Evolutionary conservation across 164 flowering plant genomes (phyloP).

Genomic region (Cinnamomum chago): DNA sequence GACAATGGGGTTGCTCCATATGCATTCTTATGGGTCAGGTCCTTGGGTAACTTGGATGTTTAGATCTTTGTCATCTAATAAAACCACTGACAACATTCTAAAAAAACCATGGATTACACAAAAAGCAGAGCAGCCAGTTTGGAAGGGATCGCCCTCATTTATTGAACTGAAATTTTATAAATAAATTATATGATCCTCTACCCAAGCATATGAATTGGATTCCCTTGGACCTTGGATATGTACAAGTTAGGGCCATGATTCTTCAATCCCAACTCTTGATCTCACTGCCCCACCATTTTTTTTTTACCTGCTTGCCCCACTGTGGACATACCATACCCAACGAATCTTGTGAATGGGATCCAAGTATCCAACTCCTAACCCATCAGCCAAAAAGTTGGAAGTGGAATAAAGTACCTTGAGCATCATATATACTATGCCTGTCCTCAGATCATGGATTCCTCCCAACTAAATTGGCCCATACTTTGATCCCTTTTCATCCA

Average conservation of each 20-base stretch:
- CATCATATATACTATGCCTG: not conserved
- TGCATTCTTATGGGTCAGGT: no score
- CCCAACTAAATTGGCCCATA: not conserved
- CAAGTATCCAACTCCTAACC: not conserved
- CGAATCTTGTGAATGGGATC: not conserved
- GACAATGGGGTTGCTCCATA: no score
- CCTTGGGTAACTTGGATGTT: no score
- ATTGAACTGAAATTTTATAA: no score
- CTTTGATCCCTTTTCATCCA: not conserved
- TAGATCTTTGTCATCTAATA: no score
- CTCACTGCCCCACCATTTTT: not conserved
- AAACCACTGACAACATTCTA: not conserved
- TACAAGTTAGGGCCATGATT: not conserved
- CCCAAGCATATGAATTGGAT: not conserved
- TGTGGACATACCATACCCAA: not conserved
- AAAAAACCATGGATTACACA: not conserved
- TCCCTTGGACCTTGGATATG: not conserved
- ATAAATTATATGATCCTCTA: not conserved
- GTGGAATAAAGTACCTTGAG: not conserved
- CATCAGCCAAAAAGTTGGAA: not conserved
- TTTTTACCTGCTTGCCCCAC: no score
- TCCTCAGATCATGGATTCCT: not conserved
- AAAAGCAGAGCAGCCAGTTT: not conserved
- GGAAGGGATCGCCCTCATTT: not conserved
- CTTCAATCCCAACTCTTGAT: not conserved